Conservation (phyloP, 202 grass and related monocot genomes). For the Brachypodium distachyon region DNA sequence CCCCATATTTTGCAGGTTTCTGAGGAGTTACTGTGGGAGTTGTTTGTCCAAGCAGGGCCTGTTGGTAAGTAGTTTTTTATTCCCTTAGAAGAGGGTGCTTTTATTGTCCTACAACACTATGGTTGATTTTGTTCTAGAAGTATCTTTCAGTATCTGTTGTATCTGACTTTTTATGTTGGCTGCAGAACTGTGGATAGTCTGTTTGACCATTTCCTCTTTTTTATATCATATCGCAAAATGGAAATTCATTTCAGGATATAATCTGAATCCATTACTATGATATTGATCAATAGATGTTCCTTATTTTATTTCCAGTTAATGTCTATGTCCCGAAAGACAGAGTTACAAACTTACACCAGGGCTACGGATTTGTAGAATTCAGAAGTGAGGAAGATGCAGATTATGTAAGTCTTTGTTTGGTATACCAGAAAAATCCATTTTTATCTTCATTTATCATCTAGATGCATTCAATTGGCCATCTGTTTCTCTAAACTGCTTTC, state of each 20-base stretch:
- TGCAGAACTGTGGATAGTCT: not conserved
- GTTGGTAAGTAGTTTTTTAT: constrained; percentile 62
- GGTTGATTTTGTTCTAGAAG: not conserved
- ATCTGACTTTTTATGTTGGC: not conserved
- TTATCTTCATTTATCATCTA: not conserved
- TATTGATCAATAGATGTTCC: constrained; percentile 9
- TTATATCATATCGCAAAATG: not conserved
- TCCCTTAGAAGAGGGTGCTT: not conserved
- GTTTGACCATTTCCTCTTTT: not conserved
- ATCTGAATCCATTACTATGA: not conserved
- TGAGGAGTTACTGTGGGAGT: constrained; percentile 88
- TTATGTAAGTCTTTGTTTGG: constrained; percentile 57
- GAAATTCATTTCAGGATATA: not conserved
- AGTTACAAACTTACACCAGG: constrained; percentile 99
- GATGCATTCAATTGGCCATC: not conserved
- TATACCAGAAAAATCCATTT: not conserved
- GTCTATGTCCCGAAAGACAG: constrained; percentile 99
- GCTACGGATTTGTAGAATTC: constrained; percentile 98
- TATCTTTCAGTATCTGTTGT: not conserved
- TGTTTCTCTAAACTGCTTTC: not conserved
- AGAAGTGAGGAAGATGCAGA: constrained; percentile 97
- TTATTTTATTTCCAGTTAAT: constrained; percentile 72
- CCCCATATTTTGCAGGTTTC: constrained; percentile 34
- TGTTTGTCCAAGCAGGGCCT: constrained; percentile 95
- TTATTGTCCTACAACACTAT: constrained; percentile 1